A percentile compares a stretch with the other conserved stretches of the same genome.
These are phyloP conservation scores for Aspergillus sp. DNA, from an alignment of 2,329 filamentous ascomycete species.

Conservation along the genomic window DNA sequence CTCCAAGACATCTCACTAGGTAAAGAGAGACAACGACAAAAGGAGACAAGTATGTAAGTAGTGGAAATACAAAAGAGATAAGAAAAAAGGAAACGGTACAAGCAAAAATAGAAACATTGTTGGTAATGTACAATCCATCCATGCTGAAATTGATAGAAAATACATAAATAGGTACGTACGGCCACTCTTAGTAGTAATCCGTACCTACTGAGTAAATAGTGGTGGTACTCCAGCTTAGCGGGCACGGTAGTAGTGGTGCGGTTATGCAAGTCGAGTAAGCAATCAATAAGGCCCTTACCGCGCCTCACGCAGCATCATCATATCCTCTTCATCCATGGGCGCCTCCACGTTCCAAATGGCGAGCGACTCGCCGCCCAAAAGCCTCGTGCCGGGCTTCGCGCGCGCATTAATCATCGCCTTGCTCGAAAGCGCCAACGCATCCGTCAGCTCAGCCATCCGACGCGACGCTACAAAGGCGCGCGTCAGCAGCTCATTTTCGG, in stretches of 20 bases:
- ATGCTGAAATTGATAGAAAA: neutral
- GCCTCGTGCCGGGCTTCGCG: slow-evolving; percentile 44
- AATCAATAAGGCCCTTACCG: neutral
- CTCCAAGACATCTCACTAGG: neutral
- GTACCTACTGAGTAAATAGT: neutral
- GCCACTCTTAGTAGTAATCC: neutral
- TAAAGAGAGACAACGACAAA: neutral
- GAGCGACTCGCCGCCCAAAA: slow-evolving; percentile 35
- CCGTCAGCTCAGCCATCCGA: slow-evolving; percentile 73
- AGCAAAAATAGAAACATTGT: neutral
- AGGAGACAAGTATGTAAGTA: neutral
- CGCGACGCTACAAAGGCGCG: slow-evolving; percentile 62
- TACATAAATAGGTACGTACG: neutral
- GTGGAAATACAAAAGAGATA: neutral
- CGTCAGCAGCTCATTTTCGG: slow-evolving; percentile 66
- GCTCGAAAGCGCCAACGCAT: slow-evolving; percentile 73
- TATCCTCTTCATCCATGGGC: slow-evolving; percentile 26
- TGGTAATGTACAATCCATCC: neutral
- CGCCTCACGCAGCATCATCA: slow-evolving; percentile 12
- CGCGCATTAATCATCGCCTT: slow-evolving; percentile 63
- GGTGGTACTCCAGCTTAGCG: too few relatives aligned
- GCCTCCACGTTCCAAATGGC: slow-evolving; percentile 40
- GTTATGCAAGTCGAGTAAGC: neutral
- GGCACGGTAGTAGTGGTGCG: neutral
- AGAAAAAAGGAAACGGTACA: neutral